phyloP scores from a whole-genome alignment of 768 basidiomycete species.

The Rhodosporidiobolus sp. region DNA sequence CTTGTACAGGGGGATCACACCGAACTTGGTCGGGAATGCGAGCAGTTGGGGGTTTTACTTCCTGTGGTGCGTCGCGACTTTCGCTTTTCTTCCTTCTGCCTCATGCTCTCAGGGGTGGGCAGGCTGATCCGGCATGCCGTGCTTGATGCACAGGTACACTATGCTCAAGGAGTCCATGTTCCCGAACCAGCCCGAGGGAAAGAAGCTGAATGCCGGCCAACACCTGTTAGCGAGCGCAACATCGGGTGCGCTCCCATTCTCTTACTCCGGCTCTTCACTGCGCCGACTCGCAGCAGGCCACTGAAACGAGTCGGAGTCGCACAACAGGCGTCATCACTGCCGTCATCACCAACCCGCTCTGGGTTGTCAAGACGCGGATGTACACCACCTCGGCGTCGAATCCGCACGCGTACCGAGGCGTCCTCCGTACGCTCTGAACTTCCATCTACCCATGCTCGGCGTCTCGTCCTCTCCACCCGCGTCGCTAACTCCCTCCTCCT shows the following conservation, averaged over 20 bases:
- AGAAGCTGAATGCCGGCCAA: slow-evolving; percentile 67
- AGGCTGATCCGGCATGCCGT: not conserved
- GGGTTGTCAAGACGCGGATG: slow-evolving; percentile 97
- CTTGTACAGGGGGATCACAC: slow-evolving; percentile 80
- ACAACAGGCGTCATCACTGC: slow-evolving; percentile 81
- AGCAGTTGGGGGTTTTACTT: slow-evolving; percentile 98
- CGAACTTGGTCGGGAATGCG: slow-evolving; percentile 92
- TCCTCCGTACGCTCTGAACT: slow-evolving; percentile 36
- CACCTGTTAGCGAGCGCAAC: slow-evolving; percentile 87
- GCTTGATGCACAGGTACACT: slow-evolving; percentile 68
- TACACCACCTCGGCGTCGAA: slow-evolving; percentile 73
- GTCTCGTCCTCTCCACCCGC: not conserved
- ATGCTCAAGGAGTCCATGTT: slow-evolving; percentile 76
- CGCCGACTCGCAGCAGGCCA: not conserved
- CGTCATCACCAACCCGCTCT: slow-evolving; percentile 91
- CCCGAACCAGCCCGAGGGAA: slow-evolving; percentile 60
- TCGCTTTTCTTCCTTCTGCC: not conserved
- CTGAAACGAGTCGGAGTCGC: too few relatives aligned
- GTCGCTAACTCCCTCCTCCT: not conserved
- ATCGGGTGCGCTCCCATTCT: slow-evolving; percentile 70
- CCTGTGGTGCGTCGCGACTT: slow-evolving; percentile 69
- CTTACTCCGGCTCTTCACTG: slow-evolving; percentile 20
- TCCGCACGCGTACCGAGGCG: slow-evolving; percentile 66
- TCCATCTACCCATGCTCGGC: not conserved
- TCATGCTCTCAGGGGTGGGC: too few relatives aligned